Evolutionary conservation across 139 green algal species (phyloP), one percentile per base, ranked within the genome.

Genomic region (Coccomyxa sp.): DNA sequence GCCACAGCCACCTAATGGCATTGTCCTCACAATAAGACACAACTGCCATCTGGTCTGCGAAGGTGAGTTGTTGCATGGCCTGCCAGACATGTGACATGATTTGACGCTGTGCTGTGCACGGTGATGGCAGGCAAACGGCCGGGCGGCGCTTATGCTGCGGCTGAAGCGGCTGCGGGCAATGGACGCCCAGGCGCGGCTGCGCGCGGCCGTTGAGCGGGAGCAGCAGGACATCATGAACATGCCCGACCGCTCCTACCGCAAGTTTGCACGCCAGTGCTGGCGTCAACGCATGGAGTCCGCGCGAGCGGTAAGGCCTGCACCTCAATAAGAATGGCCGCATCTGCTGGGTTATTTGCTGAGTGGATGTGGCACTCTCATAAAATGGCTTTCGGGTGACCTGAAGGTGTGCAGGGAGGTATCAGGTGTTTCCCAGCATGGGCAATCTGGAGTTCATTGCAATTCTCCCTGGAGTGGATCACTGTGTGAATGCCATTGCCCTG

Each of bases 231-330:
- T 98, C 10, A 89, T 88, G 83, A 78, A 81, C 57, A 87, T 98
- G 89, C 87, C 82, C 21, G 95, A 98, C 67, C 84, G 89, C 58
- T 67, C 83, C 38, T 98, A 98, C 90, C 90, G 90, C 58, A 93
- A 91, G 77, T 90, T 94, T 81, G 80, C 91, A 60, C 86, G 90
- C 51, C 80, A 87, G n/a, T 86, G 87, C 82, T 83, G 87, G 78
- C 85, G 82, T 25, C 77, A 82, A 27, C 85, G 89, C 30, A 88
- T 93, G 18, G 90, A 93, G 32, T 79, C 87, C 68, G 66, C 82
- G 31, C 81, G 81, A 38, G 58, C 67, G 79, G 82, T 85, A 28
- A 15, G 82, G 18, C 16, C 31, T 21, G 77, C 21, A 15, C 21
- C 66, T 74, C 4, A 74, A 74, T 27, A 10, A 14, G 16, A 13